Evolutionary conservation across 75 land plant species (phyloP), one percentile per base, ranked within the genome.

Genomic region (Isoetes taiwanensis): DNA sequence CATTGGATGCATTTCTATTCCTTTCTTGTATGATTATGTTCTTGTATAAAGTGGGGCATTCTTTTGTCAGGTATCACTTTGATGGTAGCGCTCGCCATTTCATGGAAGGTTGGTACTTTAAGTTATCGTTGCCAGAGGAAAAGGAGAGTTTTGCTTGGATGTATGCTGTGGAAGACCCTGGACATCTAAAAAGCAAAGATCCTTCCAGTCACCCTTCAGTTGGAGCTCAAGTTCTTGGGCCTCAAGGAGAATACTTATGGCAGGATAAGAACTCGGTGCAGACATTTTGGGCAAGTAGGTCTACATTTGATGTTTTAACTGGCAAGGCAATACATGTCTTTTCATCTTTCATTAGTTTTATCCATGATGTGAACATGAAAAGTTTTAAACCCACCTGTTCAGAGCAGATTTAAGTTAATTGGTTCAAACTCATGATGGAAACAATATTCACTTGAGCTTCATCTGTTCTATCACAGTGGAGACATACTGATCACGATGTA

Each of bases 141-240:
- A 46, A 46, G 16, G 25, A 46, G n/a, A 46, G 50, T n/a, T 46
- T 46, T 46, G 50, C 50, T 19, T 46, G 50, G 50, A 46, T 46
- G 50, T 46, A 46, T 46, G 16, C 50, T n/a, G 23, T 46, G 4
- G 50, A 46, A n/a, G 50, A 46, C 16, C 50, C 50, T 8, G 50
- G 50, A 5, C n/a, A n/a, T n/a, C n/a, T n/a, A n/a, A n/a, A n/a
- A n/a, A n/a, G n/a, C n/a, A n/a, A n/a, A n/a, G n/a, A n/a, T n/a
- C n/a, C n/a, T n/a, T n/a, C n/a, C n/a, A n/a, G n/a, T n/a, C n/a
- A n/a, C n/a, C n/a, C n/a, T n/a, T n/a, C n/a, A n/a, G n/a, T 46
- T 5, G 50, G 50, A 46, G 50, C 50, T 46, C 50, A 46, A 46
- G 16, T 46, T 8, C 50, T 46, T 46, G 50, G 50, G 23, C 50